Evolutionary conservation across 805 yeast species (phyloP).

Genomic region (Yamadazyma nakazawae): DNA sequence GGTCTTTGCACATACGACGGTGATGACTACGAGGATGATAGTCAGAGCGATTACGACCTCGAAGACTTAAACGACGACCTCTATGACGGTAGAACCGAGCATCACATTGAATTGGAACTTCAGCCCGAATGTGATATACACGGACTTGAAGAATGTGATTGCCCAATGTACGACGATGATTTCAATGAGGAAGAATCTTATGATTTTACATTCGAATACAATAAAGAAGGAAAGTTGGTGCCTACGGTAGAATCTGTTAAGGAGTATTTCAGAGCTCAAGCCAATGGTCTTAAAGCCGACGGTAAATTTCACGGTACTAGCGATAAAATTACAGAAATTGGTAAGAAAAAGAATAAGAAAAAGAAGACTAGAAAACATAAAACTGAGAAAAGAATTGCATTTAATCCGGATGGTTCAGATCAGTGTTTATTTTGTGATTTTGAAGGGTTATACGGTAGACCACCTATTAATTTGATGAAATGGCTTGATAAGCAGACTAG

Average conservation of each 20-base stretch:
- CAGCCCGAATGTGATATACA: constrained; percentile 33
- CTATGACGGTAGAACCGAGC: constrained; percentile 30
- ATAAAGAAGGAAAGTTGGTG: constrained; percentile 36
- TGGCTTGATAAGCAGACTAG: constrained; percentile 40
- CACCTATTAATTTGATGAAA: constrained; percentile 49
- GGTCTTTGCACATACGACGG: constrained; percentile 32
- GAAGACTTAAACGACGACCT: constrained; percentile 30
- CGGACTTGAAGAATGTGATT: constrained; percentile 25
- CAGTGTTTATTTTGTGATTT: constrained; percentile 51
- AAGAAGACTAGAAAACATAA: constrained; percentile 20
- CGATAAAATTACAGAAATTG: constrained; percentile 21
- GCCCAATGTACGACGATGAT: constrained; percentile 20
- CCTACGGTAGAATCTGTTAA: constrained; percentile 31
- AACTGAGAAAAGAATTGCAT: not conserved
- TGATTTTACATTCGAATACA: constrained; percentile 45
- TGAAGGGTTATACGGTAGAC: constrained; percentile 47
- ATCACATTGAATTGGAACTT: constrained; percentile 42
- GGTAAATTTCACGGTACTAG: not conserved
- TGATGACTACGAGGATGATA: constrained; percentile 19
- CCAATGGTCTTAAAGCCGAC: constrained; percentile 8
- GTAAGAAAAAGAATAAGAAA: constrained; percentile 9
- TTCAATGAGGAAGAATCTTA: constrained; percentile 38
- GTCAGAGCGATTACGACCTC: constrained; percentile 38
- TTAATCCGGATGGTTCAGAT: constrained; percentile 11
- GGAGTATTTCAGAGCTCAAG: constrained; percentile 11